phyloP scores from a whole-genome alignment of 768 basidiomycete species.

The Kwoniella europaea region DNA sequence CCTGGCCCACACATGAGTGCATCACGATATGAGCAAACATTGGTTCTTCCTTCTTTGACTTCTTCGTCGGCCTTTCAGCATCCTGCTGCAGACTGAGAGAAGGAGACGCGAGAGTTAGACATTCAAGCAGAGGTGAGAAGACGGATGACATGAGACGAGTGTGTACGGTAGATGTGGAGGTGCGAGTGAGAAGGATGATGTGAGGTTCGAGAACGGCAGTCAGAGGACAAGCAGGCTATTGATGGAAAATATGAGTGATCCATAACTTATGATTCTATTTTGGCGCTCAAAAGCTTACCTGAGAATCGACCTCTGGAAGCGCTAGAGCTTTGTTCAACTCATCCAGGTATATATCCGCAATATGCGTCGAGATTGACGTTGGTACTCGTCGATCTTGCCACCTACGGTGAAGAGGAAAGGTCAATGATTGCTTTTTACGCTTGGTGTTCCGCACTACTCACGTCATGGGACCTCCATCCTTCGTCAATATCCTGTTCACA shows the following conservation, averaged over 20 bases:
- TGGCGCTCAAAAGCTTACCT: conserved; percentile 15
- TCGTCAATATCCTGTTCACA: conserved; percentile 72
- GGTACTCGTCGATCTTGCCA: conserved; percentile 75
- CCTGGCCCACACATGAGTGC: conserved; percentile 63
- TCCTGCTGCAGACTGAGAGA: conserved; percentile 59
- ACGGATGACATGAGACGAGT: conserved; percentile 73
- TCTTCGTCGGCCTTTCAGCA: conserved; percentile 56
- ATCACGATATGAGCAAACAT: conserved; percentile 63
- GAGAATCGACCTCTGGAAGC: conserved; percentile 60
- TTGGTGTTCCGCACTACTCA: conserved; percentile 58
- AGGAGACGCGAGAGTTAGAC: conserved; percentile 60
- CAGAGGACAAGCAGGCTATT: conserved; percentile 62
- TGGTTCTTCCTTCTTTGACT: conserved; percentile 57
- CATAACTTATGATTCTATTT: neutral
- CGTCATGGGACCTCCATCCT: conserved; percentile 82
- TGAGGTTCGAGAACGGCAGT: conserved; percentile 71
- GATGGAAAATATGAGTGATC: neutral
- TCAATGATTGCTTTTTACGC: neutral
- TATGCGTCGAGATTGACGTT: conserved; percentile 76
- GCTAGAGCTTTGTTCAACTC: conserved; percentile 72
- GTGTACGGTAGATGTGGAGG: conserved; percentile 69
- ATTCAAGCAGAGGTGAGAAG: conserved; percentile 71
- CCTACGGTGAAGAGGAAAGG: conserved; percentile 59
- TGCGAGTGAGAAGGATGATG: conserved; percentile 71
- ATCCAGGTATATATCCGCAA: conserved; percentile 85